phyloP scores from a whole-genome alignment of 148 eudicot species.

The Persicaria tinctoria region DNA sequence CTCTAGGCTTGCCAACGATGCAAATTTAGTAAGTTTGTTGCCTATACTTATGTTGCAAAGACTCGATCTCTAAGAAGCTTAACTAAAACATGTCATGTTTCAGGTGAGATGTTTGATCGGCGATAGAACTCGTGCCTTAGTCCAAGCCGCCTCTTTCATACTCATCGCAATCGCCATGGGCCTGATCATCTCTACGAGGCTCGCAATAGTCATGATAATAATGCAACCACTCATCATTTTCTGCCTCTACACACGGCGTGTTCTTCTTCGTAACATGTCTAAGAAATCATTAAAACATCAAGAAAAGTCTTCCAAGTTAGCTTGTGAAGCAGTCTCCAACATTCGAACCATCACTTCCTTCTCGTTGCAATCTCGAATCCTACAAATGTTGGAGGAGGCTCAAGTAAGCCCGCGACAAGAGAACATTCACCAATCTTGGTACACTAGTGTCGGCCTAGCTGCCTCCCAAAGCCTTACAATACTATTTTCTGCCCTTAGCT shows the following conservation, averaged over 20 bases:
- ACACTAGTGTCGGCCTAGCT: slow-evolving; percentile 15
- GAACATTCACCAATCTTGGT: not conserved
- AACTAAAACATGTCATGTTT: not conserved
- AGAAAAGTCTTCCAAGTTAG: not conserved
- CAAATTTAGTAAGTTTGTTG: slow-evolving; percentile 25
- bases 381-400: not conserved
- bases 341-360: not conserved
- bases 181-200: slow-evolving; percentile 24
- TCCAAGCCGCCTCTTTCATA: not conserved
- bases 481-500: slow-evolving; percentile 23
- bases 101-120: not conserved
- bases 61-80: not conserved
- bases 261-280: slow-evolving; percentile 25
- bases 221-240: slow-evolving; percentile 23
- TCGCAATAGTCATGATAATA: slow-evolving; percentile 25
- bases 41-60: not conserved
- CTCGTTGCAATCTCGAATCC: not conserved
- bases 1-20: slow-evolving; percentile 53
- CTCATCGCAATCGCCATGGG: not conserved
- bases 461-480: slow-evolving; percentile 20
- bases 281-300: slow-evolving; percentile 6
- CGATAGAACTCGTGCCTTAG: not conserved
- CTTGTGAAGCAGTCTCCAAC: not conserved
- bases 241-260: slow-evolving; percentile 19
- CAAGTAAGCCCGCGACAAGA: not conserved